Evolutionary conservation across 306 rosid species (phyloP).

Genomic region (Malus asiatica): DNA sequence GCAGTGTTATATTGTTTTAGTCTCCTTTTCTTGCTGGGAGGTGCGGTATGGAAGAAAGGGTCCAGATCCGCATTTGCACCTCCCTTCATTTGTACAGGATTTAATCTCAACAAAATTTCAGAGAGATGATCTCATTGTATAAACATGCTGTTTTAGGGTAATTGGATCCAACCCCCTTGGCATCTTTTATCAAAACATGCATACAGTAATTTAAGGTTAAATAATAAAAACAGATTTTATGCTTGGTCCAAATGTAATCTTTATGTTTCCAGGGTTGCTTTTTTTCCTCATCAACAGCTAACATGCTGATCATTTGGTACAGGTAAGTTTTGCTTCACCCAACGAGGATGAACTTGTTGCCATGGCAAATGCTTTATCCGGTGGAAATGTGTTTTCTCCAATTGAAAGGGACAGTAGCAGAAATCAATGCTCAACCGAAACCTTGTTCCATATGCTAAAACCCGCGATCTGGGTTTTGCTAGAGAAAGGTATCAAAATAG

Average conservation of each 20-base stretch:
- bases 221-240: background rate
- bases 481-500: conserved; percentile 63
- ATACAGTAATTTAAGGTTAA: background rate
- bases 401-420: conserved; percentile 28
- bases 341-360: conserved; percentile 82
- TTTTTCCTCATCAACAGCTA: background rate
- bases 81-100: background rate
- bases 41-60: background rate
- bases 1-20: background rate
- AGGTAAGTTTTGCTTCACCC: conserved; percentile 74
- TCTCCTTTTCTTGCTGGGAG: background rate
- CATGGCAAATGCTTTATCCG: conserved; percentile 71
- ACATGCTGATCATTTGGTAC: background rate
- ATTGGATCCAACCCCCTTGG: background rate
- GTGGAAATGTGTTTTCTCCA: conserved; percentile 36
- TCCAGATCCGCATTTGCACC: background rate
- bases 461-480: conserved; percentile 70
- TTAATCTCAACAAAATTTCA: background rate
- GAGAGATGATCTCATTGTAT: background rate
- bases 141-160: background rate
- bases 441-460: conserved; percentile 55
- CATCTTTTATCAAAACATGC: background rate
- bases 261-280: too few species aligned
- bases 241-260: background rate
- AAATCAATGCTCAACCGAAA: conserved; percentile 28